Conservation (phyloP, 1,139 yeast species). For the Yamadazyma sp. region DNA sequence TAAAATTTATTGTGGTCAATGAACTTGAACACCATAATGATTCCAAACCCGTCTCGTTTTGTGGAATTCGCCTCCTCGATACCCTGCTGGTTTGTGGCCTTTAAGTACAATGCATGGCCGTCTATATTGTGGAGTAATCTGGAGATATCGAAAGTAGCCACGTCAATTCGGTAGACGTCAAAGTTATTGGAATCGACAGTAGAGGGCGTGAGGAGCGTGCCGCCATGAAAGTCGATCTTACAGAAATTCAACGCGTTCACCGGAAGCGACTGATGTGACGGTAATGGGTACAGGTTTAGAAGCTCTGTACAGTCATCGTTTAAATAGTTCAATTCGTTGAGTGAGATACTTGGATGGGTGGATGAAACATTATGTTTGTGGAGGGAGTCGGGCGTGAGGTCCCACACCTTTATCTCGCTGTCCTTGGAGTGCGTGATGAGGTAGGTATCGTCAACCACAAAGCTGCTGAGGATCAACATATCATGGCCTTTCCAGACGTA, state of each 20-base stretch:
- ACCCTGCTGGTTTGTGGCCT: slow-evolving; percentile 2
- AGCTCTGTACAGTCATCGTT: slow-evolving; percentile 11
- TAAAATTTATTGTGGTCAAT: slow-evolving; percentile 27
- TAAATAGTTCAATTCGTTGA: slow-evolving; percentile 13
- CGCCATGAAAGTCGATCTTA: slow-evolving; percentile 38
- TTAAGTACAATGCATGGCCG: slow-evolving; percentile 18
- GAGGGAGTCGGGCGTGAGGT: slow-evolving; percentile 14
- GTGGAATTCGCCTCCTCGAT: slow-evolving; percentile 14
- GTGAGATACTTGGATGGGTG: slow-evolving; percentile 12
- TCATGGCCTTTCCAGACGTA: slow-evolving; percentile 52
- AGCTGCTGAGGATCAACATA: slow-evolving; percentile 42
- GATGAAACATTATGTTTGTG: neutral
- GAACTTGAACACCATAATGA: slow-evolving; percentile 51
- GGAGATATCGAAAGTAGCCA: slow-evolving; percentile 19
- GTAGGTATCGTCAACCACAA: slow-evolving; percentile 31
- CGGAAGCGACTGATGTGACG: slow-evolving; percentile 39
- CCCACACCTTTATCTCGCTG: slow-evolving; percentile 51
- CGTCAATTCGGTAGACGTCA: slow-evolving; percentile 45
- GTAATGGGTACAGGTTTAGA: slow-evolving; percentile 17
- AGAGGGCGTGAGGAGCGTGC: slow-evolving; percentile 48
- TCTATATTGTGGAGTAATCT: slow-evolving; percentile 30
- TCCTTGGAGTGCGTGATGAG: slow-evolving; percentile 58
- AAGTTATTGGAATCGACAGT: slow-evolving; percentile 52
- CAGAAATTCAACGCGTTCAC: slow-evolving; percentile 58
- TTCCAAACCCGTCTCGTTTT: slow-evolving; percentile 46